Base-by-base conservation (phyloP, 164 flowering plant species). In the Aristolochia californica region DNA sequence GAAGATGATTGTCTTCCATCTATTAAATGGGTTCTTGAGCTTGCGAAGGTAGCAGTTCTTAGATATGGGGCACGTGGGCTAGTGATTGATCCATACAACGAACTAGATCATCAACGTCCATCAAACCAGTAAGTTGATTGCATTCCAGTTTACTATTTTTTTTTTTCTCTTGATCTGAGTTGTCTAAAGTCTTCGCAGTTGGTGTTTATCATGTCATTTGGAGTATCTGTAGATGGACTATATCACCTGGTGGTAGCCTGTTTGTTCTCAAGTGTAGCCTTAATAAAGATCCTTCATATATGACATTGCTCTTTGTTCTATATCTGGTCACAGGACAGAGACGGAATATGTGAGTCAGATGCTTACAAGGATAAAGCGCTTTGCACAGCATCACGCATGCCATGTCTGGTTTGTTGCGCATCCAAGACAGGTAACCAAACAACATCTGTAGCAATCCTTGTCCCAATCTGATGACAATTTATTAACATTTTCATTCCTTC, bases 361-460 rank as follows among this genome's bases (percentile, higher is more conserved):
- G 90, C 87, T 94, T 66, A 90, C 99, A 2, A 69, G 57, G 78
- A 59, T 94, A 59, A 94, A 86, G 65, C 76, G 97, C 25, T 94
- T 94, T 72, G 99, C 99, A 58, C 97, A 90, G 53, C 96, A 85
- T 72, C 93, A 94, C 62, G 65, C 83, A 20, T 90, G 97, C 66
- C 99, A 94, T 77, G 99, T 94, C 61, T 94, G 99, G 99, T 94
- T 94, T 80, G 99, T 94, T 4, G 99, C 99, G n/a, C 99, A 94
- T 79, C 99, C 99, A 14, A 74, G 82, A 74, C 99, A 93, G 96
- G 98, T 85, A 65, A 48, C 7, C 72, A n/a, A 48, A 45, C 27
- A 2, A 23, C 43, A 49, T 45, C 17, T 47, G 50, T 17, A 20
- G 10, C 2, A 47, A 12, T 34, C 40, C 40, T 34, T 34, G 40